phyloP scores from a whole-genome alignment of 306 rosid genomes.

The Hylodesmum podocarpum region DNA sequence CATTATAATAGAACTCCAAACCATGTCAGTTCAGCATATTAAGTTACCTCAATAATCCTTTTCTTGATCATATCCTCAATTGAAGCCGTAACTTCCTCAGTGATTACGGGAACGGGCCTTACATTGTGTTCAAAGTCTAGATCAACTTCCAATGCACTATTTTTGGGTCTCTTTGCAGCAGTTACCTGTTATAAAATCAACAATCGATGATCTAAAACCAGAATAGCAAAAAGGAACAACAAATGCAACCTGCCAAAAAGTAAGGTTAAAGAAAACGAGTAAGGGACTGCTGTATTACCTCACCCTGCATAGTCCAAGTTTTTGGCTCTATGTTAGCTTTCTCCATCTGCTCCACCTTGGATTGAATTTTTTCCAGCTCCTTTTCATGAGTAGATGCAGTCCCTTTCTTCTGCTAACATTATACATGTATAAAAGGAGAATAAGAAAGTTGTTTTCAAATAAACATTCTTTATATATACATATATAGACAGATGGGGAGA shows the following conservation, averaged over 20 bases:
- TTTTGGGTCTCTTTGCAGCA: slow-evolving; percentile 78
- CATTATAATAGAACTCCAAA: slow-evolving; percentile 14
- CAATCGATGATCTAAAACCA: slow-evolving; percentile 11
- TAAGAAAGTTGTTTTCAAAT: slow-evolving; percentile 5
- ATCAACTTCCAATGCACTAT: slow-evolving; percentile 89
- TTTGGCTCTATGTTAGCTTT: slow-evolving; percentile 72
- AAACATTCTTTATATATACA: neutral
- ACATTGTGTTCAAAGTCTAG: slow-evolving; percentile 89
- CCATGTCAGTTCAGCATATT: slow-evolving; percentile 16
- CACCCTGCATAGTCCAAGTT: slow-evolving; percentile 93
- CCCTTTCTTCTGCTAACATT: slow-evolving; percentile 41
- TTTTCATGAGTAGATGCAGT: slow-evolving; percentile 72
- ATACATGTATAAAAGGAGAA: neutral
- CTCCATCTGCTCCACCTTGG: slow-evolving; percentile 80
- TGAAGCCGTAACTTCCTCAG: slow-evolving; percentile 82
- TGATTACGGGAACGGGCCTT: slow-evolving; percentile 85
- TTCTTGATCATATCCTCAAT: slow-evolving; percentile 78
- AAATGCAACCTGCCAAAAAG: neutral
- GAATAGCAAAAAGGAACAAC: neutral
- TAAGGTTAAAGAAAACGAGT: neutral
- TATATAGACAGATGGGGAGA: neutral
- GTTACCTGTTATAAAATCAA: slow-evolving; percentile 59
- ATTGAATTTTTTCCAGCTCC: slow-evolving; percentile 50
- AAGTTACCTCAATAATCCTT: slow-evolving; percentile 75
- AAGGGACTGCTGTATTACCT: slow-evolving; percentile 51